These are phyloP conservation scores for Sinapis alba DNA, from an alignment of 441 rosid species.

Conservation along the genomic window DNA sequence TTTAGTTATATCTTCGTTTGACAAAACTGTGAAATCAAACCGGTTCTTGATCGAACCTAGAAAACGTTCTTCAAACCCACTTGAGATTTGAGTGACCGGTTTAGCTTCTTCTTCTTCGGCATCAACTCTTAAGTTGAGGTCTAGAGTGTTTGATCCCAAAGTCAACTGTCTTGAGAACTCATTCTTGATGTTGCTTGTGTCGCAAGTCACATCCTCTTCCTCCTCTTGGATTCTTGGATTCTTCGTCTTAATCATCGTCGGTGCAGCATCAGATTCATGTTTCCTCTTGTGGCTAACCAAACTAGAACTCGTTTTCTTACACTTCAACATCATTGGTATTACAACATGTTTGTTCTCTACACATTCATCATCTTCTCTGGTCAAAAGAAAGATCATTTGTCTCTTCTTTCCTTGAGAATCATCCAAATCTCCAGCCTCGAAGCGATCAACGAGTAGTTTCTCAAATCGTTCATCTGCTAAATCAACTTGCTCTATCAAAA, in stretches of 20 bases:
- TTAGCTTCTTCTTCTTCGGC: constrained; percentile 37
- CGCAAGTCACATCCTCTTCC: constrained; percentile 23
- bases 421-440: constrained; percentile 43
- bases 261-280: constrained; percentile 43
- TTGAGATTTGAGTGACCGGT: neutral
- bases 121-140: constrained; percentile 66
- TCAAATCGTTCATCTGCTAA: constrained; percentile 55
- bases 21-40: constrained; percentile 41
- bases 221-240: constrained; percentile 45
- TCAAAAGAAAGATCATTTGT: constrained; percentile 56
- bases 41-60: constrained; percentile 54
- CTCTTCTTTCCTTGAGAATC: constrained; percentile 28
- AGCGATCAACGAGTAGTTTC: constrained; percentile 56
- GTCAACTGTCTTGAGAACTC: constrained; percentile 54
- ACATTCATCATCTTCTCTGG: constrained; percentile 46
- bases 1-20: constrained; percentile 37
- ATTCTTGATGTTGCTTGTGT: constrained; percentile 41
- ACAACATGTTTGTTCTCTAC: constrained; percentile 40
- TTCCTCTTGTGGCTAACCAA: constrained; percentile 57
- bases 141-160: constrained; percentile 62
- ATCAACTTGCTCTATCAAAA: constrained; percentile 70
- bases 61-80: constrained; percentile 18
- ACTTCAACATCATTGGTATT: constrained; percentile 60
- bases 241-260: constrained; percentile 41
- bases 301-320: constrained; percentile 37